A percentile compares a stretch with the other conserved stretches of the same genome.
Evolutionary conservation across 768 basidiomycete species (phyloP).

Genomic region (Naganishia vishniacii): DNA sequence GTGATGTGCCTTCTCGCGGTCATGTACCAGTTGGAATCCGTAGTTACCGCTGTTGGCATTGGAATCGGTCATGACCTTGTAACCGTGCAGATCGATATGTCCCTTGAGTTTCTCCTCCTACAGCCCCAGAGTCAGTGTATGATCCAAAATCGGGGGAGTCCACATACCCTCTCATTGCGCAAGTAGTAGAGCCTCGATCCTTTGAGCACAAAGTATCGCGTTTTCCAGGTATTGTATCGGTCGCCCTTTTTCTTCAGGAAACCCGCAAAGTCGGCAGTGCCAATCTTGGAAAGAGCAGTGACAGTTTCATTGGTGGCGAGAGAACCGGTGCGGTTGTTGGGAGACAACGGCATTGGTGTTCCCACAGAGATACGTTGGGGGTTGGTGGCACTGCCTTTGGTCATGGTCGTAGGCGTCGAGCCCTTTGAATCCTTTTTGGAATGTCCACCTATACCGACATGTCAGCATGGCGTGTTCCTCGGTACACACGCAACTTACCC

Average conservation of each 20-base stretch:
- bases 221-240: slow-evolving; percentile 86
- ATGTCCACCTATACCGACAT: not conserved
- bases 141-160: slow-evolving; percentile 32
- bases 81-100: slow-evolving; percentile 85
- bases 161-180: slow-evolving; percentile 55
- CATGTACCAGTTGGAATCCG: slow-evolving; percentile 90
- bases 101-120: slow-evolving; percentile 94
- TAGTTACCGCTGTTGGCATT: slow-evolving; percentile 85
- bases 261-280: slow-evolving; percentile 77
- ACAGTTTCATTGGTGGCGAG: slow-evolving; percentile 24
- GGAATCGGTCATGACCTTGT: slow-evolving; percentile 88
- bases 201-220: slow-evolving; percentile 84
- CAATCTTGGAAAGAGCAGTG: slow-evolving; percentile 84
- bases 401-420: slow-evolving; percentile 6
- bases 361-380: slow-evolving; percentile 22
- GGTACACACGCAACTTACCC: not conserved
- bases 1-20: slow-evolving; percentile 74
- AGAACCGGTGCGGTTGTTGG: slow-evolving; percentile 7
- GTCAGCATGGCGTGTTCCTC: not conserved
- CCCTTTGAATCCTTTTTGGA: slow-evolving; percentile 10
- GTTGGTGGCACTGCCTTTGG: slow-evolving; percentile 3
- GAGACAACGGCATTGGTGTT: slow-evolving; percentile 6
- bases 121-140: not conserved
- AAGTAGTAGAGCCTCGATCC: slow-evolving; percentile 85
- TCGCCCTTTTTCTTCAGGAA: slow-evolving; percentile 97